phyloP scores from a whole-genome alignment of 2,329 filamentous ascomycete species.

The Fusarium armeniacum region DNA sequence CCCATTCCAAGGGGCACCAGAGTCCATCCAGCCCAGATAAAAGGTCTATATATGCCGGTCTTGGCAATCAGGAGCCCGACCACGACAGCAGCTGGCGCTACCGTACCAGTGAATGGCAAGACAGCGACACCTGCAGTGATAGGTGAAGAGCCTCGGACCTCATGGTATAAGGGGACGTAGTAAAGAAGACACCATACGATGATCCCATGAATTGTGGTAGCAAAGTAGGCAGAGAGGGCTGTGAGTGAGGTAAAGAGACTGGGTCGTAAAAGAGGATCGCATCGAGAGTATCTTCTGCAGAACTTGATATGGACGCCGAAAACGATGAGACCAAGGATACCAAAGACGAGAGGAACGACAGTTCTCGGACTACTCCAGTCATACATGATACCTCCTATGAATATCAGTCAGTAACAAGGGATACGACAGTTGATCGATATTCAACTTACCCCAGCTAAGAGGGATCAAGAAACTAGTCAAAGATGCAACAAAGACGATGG shows the following conservation, averaged over 20 bases:
- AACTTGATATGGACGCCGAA: conserved; percentile 44
- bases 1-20: conserved; percentile 72
- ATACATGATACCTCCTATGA: conserved; percentile 72
- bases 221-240: conserved; percentile 43
- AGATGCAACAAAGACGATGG: conserved; percentile 70
- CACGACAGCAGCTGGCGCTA: conserved; percentile 71
- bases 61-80: conserved; percentile 69
- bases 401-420: conserved; percentile 11
- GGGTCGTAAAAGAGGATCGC: conserved; percentile 44
- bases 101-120: conserved; percentile 72
- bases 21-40: conserved; percentile 73
- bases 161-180: conserved; percentile 45
- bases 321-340: conserved; percentile 57
- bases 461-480: conserved; percentile 60
- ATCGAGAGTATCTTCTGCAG: conserved; percentile 39
- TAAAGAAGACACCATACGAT: conserved; percentile 44
- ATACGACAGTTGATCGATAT: background rate
- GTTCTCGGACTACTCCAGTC: conserved; percentile 73
- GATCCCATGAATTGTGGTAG: conserved; percentile 44
- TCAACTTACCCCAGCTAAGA: conserved; percentile 43
- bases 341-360: conserved; percentile 71
- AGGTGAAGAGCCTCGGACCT: conserved; percentile 43
- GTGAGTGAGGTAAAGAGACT: conserved; percentile 46
- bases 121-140: conserved; percentile 61
- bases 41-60: conserved; percentile 71